Base-by-base conservation (phyloP, 768 basidiomycete genomes). In the Leccinum ochraceum region DNA sequence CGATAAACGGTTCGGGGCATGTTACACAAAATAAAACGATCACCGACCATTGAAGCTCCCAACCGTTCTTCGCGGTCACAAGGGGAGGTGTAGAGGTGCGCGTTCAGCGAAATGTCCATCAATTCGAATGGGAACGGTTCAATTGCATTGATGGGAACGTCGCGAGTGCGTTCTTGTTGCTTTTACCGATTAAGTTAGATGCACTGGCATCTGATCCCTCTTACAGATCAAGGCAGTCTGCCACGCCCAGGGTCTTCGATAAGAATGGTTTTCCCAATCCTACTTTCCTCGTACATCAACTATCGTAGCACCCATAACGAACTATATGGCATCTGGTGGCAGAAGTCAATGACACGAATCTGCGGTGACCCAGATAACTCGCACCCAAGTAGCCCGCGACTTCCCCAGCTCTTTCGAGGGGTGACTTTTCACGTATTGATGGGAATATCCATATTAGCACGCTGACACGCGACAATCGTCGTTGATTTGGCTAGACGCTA, bases 381-480 rank as follows among this genome's bases (percentile, higher is more conserved):
- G 66, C 63, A 92, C 89, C 94, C 94, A 44, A 96, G 77, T 71
- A 88, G 79, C 8, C 94, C 94, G 59, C 91, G 80, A 8, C 94
- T 94, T 63, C 92, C 93, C 94, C 34, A 36, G 34, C 34, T 36
- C 34, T 37, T 37, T 4, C 36, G 10, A 37, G 59, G 57, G 65
- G 42, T 55, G 51, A 28, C 26, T n/a, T 37, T 28, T 34, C 26
- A 36, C 13, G 13, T 36, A 36, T 36, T 36, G 34, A 36, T 14
- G 42, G 16, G 13, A 16, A 17, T 32, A 50, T 34, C 32, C 17
- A 34, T 6, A n/a, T 26, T 26, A 53, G 50, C 55, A 44, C 4
- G 49, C 39, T 55, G 51, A 52, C 52, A 24, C 11, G 37, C 34
- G 36, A 24, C 16, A 4, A 53, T 39, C 48, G 32, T 6, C 14